phyloP scores from a whole-genome alignment of 331 rosid genomes.

The Dryas integrifolia region DNA sequence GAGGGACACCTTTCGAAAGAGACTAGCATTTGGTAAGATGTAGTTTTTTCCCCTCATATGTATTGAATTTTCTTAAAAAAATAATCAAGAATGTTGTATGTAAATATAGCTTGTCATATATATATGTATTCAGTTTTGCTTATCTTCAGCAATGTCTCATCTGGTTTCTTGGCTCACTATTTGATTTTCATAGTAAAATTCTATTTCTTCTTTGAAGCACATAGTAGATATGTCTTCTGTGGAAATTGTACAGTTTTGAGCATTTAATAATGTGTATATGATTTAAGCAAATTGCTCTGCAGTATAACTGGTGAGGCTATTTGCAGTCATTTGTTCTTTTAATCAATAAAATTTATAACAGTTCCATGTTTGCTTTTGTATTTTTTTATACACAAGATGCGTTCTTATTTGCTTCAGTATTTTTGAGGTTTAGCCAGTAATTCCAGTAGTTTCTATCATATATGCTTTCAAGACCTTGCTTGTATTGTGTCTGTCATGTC shows the following conservation, averaged over 20 bases:
- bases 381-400: not conserved
- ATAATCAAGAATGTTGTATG: not conserved
- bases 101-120: not conserved
- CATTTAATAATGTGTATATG: not conserved
- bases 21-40: conserved; percentile 82
- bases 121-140: not conserved
- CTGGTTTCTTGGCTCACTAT: not conserved
- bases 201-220: not conserved
- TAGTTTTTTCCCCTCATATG: not conserved
- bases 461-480: not conserved
- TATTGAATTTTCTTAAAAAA: not conserved
- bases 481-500: not conserved
- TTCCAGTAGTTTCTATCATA: conserved; percentile 1
- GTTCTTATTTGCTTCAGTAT: not conserved
- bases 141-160: not conserved
- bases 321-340: not conserved
- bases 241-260: not conserved
- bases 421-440: not conserved
- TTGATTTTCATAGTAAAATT: not conserved
- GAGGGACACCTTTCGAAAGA: conserved; percentile 81
- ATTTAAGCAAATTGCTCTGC: not conserved
- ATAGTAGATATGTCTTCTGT: not conserved
- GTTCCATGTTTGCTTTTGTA: not conserved
- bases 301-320: not conserved
- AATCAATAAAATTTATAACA: not conserved